Conservation (phyloP, 306 rosid species). For the Lithocarpus polystachyus region DNA sequence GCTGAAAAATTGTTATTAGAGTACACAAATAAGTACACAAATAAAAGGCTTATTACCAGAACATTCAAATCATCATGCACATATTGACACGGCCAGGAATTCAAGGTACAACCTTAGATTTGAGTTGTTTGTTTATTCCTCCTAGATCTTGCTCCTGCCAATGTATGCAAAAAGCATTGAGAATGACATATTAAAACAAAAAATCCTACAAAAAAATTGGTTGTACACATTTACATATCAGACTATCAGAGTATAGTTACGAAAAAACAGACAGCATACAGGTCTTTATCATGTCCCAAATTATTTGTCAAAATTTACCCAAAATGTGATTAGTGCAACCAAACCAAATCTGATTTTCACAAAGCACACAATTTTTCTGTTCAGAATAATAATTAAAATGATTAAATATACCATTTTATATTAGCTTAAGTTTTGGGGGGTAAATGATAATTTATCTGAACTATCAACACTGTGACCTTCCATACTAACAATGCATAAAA, state of each 20-base stretch:
- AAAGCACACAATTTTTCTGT: no score
- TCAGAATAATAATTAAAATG: no score
- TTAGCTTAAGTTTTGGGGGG: no score
- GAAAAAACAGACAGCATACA: no score
- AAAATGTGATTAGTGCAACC: not conserved
- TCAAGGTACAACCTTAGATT: constrained; percentile 46
- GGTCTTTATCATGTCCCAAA: no score
- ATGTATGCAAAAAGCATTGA: not conserved
- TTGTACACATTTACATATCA: not conserved
- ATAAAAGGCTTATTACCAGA: not conserved
- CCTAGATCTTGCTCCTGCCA: constrained; percentile 46
- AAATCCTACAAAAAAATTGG: not conserved
- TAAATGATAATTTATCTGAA: no score
- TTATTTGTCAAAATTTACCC: not conserved
- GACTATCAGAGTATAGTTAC: no score
- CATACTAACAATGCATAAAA: not conserved
- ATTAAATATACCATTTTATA: no score
- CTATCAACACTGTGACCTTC: not conserved
- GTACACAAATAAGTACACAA: not conserved
- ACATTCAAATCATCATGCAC: not conserved
- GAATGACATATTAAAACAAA: not conserved
- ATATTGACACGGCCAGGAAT: not conserved
- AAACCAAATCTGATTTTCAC: no score
- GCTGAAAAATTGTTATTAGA: constrained; percentile 15
- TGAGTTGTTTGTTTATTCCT: constrained; percentile 50